These are phyloP conservation scores for Hura crepitans DNA, from an alignment of 441 rosid species.

Conservation along the genomic window DNA sequence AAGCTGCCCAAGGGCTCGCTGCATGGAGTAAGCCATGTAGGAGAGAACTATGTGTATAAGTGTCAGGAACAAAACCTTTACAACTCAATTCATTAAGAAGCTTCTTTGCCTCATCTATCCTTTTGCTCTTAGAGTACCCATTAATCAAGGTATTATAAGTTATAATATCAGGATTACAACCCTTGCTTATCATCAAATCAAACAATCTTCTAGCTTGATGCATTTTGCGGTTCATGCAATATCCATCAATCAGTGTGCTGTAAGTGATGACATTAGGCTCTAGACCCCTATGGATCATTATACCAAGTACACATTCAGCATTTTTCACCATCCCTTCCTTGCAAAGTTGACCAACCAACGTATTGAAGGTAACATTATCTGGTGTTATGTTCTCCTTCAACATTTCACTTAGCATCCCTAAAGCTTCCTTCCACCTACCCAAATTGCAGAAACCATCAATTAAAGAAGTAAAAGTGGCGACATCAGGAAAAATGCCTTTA, in stretches of 20 bases:
- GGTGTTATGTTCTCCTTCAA: background rate
- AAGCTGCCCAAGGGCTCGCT: background rate
- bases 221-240: background rate
- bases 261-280: background rate
- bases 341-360: background rate
- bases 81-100: background rate
- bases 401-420: background rate
- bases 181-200: background rate
- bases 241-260: slow-evolving; percentile 1
- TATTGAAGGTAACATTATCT: background rate
- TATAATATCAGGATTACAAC: background rate
- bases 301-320: background rate
- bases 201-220: background rate
- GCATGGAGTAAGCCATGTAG: background rate
- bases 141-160: background rate
- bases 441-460: background rate
- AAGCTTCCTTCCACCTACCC: background rate
- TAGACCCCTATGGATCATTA: background rate
- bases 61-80: background rate
- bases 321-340: background rate
- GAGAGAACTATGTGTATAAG: background rate
- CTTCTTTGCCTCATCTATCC: background rate
- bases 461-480: background rate
- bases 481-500: background rate
- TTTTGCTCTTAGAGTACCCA: background rate